A percentile compares a stretch with the other conserved stretches of the same genome.
Evolutionary conservation across 2,329 filamentous ascomycete genomes (phyloP).

Genomic region (Fusarium heterosporum): DNA sequence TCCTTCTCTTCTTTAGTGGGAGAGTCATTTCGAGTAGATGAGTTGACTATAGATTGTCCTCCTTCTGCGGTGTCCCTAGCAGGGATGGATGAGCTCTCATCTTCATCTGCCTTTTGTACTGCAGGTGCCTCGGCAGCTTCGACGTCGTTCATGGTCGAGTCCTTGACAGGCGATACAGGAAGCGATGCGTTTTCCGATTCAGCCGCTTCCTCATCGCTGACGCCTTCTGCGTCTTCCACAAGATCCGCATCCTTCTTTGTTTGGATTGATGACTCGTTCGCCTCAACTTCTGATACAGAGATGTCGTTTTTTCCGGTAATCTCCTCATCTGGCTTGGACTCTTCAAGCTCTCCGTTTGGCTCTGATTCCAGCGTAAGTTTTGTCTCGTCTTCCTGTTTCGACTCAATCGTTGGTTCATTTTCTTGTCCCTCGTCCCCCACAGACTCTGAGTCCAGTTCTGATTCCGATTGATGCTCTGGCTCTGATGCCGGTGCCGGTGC

Average conservation of each 20-base stretch:
- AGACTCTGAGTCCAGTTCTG: not conserved
- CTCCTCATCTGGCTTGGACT: constrained; percentile 1
- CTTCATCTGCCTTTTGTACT: not conserved
- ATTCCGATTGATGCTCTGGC: constrained; percentile 1
- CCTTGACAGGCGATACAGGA: not conserved
- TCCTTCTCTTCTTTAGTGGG: not conserved
- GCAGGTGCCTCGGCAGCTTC: not conserved
- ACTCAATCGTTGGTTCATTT: not conserved
- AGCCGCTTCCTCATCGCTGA: not conserved
- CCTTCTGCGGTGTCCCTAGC: constrained; percentile 1
- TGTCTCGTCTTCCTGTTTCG: not conserved
- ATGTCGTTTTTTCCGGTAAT: constrained; percentile 7
- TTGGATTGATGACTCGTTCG: not conserved
- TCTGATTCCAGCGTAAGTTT: not conserved
- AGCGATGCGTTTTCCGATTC: not conserved
- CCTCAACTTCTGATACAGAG: not conserved
- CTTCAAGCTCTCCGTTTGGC: too few relatives aligned
- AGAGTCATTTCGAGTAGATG: not conserved
- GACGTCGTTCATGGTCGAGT: constrained; percentile 17
- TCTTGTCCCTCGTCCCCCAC: not conserved
- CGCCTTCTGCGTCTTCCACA: not conserved
- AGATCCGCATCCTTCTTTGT: not conserved
- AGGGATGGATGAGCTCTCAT: not conserved
- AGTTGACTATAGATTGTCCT: constrained; percentile 5
- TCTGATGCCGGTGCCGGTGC: constrained; percentile 3